phyloP scores from a whole-genome alignment of 75 land plant species.

The Azolla pinnata region DNA sequence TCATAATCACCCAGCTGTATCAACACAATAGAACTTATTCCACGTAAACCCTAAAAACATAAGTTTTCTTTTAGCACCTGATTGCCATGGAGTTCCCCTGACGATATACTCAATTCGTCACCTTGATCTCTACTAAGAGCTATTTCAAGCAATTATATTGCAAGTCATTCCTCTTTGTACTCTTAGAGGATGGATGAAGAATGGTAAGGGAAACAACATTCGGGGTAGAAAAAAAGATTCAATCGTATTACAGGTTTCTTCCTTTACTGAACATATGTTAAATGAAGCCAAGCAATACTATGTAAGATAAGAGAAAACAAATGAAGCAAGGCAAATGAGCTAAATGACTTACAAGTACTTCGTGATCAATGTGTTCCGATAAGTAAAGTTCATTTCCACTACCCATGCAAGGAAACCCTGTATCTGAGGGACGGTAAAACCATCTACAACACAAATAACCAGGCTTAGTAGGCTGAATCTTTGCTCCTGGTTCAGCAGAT shows the following conservation, averaged over 20 bases:
- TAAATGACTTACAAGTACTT: constrained; percentile 11
- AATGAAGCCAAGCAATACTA: not conserved
- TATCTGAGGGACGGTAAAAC: constrained; percentile 27
- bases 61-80: too few species aligned
- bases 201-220: too few species aligned
- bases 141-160: too few species aligned
- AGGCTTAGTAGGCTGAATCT: not conserved
- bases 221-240: too few species aligned
- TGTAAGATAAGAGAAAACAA: not conserved
- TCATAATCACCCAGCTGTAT: not conserved
- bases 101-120: too few species aligned
- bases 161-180: too few species aligned
- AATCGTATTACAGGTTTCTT: too few species aligned
- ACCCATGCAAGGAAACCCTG: constrained; percentile 18
- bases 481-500: not conserved
- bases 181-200: too few species aligned
- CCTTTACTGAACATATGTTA: not conserved
- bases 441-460: constrained; percentile 17
- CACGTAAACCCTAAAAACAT: too few species aligned
- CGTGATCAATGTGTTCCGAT: constrained; percentile 15
- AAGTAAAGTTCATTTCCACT: constrained; percentile 18
- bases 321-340: not conserved
- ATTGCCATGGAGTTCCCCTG: too few species aligned
- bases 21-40: not conserved
- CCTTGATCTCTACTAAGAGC: too few species aligned